Conservation (phyloP, 306 rosid genomes). For the Sesbania bispinosa region DNA sequence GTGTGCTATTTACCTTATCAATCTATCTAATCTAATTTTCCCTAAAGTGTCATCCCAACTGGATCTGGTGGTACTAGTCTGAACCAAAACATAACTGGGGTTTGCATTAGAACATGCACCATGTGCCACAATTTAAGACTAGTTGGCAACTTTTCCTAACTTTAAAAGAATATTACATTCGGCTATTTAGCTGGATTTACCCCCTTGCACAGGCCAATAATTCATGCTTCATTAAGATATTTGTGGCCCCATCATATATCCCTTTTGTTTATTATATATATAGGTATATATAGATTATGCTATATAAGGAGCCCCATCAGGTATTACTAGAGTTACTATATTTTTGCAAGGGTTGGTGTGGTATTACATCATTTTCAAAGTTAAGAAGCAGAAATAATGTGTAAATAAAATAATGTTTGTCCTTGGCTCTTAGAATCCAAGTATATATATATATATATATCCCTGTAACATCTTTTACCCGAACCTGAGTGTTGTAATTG, state of each 20-base stretch:
- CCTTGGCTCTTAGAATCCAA: conserved; percentile 26
- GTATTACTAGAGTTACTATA: conserved; percentile 25
- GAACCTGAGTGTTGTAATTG: conserved; percentile 30
- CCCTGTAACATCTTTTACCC: conserved; percentile 36
- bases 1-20: too few species aligned
- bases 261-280: conserved; percentile 26
- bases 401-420: conserved; percentile 50
- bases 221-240: conserved; percentile 27
- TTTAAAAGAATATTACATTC: too few species aligned
- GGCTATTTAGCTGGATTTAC: too few species aligned
- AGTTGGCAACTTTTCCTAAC: too few species aligned
- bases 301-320: conserved; percentile 28
- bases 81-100: too few species aligned
- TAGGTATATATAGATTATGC: conserved; percentile 24
- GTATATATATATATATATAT: too few species aligned
- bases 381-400: conserved; percentile 39
- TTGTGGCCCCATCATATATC: conserved; percentile 30
- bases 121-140: too few species aligned
- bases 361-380: conserved; percentile 20
- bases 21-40: too few species aligned
- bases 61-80: too few species aligned
- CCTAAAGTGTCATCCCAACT: too few species aligned
- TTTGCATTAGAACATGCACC: too few species aligned
- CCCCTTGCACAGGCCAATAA: conserved; percentile 31
- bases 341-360: conserved; percentile 34